Percentiles rank a stretch among this genome's conserved stretches.
These are phyloP conservation scores for Coleophoma eucalyptorum DNA, from an alignment of 2,329 filamentous ascomycete species.

Conservation along the genomic window DNA sequence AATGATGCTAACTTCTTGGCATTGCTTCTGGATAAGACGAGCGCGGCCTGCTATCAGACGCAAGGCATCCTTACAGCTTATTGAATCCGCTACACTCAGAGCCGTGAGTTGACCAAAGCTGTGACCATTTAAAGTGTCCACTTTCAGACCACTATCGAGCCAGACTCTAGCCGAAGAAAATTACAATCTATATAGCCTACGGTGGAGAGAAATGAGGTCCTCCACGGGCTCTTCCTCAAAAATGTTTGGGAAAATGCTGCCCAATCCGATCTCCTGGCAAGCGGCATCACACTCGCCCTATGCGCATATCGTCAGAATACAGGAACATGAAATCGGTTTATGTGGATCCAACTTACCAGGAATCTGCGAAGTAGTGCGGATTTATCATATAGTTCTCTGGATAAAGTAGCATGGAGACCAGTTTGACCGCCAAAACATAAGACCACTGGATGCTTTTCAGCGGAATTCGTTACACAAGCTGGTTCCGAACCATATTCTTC, in stretches of 20 bases:
- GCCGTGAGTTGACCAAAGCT: conserved; percentile 36
- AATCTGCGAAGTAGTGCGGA: too few species aligned
- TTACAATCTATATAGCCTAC: conserved; percentile 9
- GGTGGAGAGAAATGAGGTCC: conserved; percentile 10
- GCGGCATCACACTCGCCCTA: too few species aligned
- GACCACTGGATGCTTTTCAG: background rate
- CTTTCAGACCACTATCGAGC: conserved; percentile 11
- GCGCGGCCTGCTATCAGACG: conserved; percentile 28
- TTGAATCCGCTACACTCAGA: conserved; percentile 27
- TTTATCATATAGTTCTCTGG: background rate
- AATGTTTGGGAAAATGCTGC: conserved; percentile 13
- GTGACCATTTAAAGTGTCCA: conserved; percentile 26
- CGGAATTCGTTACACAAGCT: background rate
- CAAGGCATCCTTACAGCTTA: conserved; percentile 28
- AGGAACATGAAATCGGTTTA: too few species aligned
- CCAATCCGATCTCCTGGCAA: too few species aligned
- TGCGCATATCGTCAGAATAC: too few species aligned
- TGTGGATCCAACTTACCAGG: too few species aligned
- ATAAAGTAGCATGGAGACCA: conserved; percentile 4
- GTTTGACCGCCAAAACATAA: conserved; percentile 6
- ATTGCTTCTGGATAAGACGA: conserved; percentile 24
- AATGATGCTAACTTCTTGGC: conserved; percentile 31
- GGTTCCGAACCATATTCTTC: background rate
- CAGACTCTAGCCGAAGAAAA: conserved; percentile 14
- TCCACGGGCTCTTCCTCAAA: conserved; percentile 7